Percentiles rank a stretch among this genome's conserved stretches.
Conservation (phyloP, 164 flowering plant genomes). For the Chimonanthus praecox region DNA sequence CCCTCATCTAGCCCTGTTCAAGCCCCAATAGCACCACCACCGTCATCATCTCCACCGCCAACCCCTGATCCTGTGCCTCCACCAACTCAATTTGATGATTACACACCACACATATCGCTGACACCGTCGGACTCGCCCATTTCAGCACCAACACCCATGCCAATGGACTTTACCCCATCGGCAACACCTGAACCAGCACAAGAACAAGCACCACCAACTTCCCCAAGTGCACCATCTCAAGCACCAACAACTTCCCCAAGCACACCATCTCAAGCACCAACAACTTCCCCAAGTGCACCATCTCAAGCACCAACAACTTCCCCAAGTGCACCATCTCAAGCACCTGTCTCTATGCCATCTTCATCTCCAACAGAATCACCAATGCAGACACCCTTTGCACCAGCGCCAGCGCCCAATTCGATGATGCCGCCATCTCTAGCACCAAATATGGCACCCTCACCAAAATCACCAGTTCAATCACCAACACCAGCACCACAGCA, state of each 20-base stretch:
- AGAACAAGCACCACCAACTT: background rate
- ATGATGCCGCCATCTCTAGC: background rate
- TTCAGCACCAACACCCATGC: background rate
- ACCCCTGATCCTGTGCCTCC: background rate
- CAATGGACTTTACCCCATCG: background rate
- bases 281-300: background rate
- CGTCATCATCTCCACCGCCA: background rate
- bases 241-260: background rate
- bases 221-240: background rate
- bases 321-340: background rate
- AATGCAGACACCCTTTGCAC: background rate
- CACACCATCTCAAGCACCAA: background rate
- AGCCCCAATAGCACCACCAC: background rate
- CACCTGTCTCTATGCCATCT: background rate
- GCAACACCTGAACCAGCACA: background rate
- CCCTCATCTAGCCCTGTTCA: background rate
- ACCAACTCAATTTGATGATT: too few relatives aligned
- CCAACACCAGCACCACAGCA: constrained; percentile 6
- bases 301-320: background rate
- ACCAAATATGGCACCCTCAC: background rate
- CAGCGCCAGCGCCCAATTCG: background rate
- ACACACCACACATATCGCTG: background rate
- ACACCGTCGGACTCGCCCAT: background rate
- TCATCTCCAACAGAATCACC: constrained; percentile 3
- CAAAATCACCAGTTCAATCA: background rate